Evolutionary conservation across 306 rosid species (phyloP), one percentile per base, ranked within the genome.

Genomic region (Cyamopsis tetragonoloba): DNA sequence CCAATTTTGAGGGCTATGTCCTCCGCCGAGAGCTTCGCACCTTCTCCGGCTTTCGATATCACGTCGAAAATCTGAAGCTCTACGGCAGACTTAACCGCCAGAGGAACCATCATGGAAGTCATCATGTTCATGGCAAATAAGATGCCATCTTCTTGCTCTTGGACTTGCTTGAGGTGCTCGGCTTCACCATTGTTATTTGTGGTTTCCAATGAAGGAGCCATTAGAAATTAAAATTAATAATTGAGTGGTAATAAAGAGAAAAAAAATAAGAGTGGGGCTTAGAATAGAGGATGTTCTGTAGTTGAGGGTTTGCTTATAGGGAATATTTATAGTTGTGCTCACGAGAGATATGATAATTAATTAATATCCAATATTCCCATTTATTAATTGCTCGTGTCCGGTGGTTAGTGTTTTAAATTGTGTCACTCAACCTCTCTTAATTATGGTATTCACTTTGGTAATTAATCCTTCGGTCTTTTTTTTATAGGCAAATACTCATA

Each of bases 11-110:
- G 20, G 1, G 79, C 77, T 14, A 88, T 83, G 18, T 85, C 82
- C 0, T 57, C 0, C 1, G 83, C 15, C 4, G 91, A 81, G 58
- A 88, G 81, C 46, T 44, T 43, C 4, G 43, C 79, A 7, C 38
- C 71, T 0, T 73, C 47, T 4, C 77, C 86, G 0, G 41, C 79
- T 39, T 70, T 81, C 2, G 80, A 86, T 10, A 88, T 46, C 26
- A 81, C 46, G 27, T 85, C 86, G 0, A 85, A 83, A 15, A 85
- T 48, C 0, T 86, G 89, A 0, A 86, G 81, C 68, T 86, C 83
- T 2, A 78, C 5, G 1, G 83, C 86, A 0, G 83, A 64, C 17
- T 69, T 62, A 27, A 81, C 61, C 0, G 75, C 72, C 62, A 81
- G 22, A 0, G 89, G 70, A 24, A 74, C 23, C 31, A 4, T 62